Base-by-base conservation (phyloP, 805 yeast genomes). In the Phaffomyces thermotolerans region DNA sequence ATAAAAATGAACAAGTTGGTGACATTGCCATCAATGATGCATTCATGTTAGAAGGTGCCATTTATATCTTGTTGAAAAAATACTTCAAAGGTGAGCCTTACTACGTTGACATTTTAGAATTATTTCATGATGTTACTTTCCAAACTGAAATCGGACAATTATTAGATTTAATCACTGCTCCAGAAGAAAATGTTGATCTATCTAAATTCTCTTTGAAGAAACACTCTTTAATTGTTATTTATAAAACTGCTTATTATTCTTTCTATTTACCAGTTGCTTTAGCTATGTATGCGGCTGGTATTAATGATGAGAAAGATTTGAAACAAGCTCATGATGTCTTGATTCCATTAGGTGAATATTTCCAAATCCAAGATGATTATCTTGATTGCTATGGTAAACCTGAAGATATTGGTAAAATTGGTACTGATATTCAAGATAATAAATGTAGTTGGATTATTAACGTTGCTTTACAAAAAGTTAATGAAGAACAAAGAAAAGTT, bases 371-470 rank as follows among this genome's bases (percentile, higher is more conserved):
- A 71, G 99, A 93, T 63, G 99, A 93, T 66, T 93, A 75, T 71
- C 77, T 93, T 53, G 99, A 93, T 67, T 87, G 96, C 66, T 93
- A 87, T 61, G 99, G 99, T 52, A 88, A 91, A 57, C 96, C 99
- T 36, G 95, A 86, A 62, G 88, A 91, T 59, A 93, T 90, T 60
- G 99, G 99, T 51, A 93, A 93, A 74, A 88, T 93, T 55, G 99
- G 99, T 54, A 93, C 99, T 47, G 99, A 93, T 65, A 93, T 93
- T 61, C 85, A 85, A 70, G 99, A 93, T 68, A 93, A 93, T 78
- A 93, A 93, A 68, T 93, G 99, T 68, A 85, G 96, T 36, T 93
- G 99, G 99, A 81, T 93, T 44, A 77, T 93, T 58, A 93, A 93
- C 73, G 85, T 87, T 55, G 99, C 99, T 8, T 76, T 93, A 57